These are phyloP conservation scores for Raffaelea ambrosiae DNA, from an alignment of 2,329 filamentous ascomycete genomes.

Conservation along the genomic window DNA sequence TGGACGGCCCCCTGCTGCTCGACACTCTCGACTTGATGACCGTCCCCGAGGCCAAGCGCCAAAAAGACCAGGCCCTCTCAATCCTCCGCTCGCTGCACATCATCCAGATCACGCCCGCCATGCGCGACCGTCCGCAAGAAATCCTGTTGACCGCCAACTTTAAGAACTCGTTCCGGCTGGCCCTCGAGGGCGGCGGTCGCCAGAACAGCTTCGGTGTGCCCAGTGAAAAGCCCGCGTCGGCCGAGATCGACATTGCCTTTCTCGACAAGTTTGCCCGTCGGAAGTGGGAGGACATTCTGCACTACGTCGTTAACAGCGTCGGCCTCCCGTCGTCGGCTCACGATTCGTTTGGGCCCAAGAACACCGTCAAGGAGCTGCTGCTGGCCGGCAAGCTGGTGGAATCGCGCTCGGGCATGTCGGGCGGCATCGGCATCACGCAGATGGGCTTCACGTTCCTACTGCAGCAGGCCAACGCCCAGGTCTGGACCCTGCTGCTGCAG, in stretches of 20 bases:
- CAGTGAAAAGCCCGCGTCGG: slow-evolving; percentile 53
- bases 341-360: slow-evolving; percentile 48
- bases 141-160: slow-evolving; percentile 78
- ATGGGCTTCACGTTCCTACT: slow-evolving; percentile 90
- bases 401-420: slow-evolving; percentile 26
- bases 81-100: slow-evolving; percentile 84
- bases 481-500: slow-evolving; percentile 89
- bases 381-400: slow-evolving; percentile 75
- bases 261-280: slow-evolving; percentile 78
- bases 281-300: slow-evolving; percentile 93
- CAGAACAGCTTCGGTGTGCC: slow-evolving; percentile 89
- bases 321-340: slow-evolving; percentile 38
- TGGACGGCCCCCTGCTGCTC: slow-evolving; percentile 71
- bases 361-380: slow-evolving; percentile 77
- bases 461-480: slow-evolving; percentile 91
- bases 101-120: slow-evolving; percentile 54
- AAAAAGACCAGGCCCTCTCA: slow-evolving; percentile 76
- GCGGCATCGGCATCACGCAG: slow-evolving; percentile 70
- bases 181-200: slow-evolving; percentile 76
- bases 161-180: slow-evolving; percentile 71
- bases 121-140: slow-evolving; percentile 56
- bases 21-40: slow-evolving; percentile 82
- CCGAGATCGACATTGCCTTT: slow-evolving; percentile 58
- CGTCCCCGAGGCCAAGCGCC: slow-evolving; percentile 53
- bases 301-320: slow-evolving; percentile 83